Evolutionary conservation across 2,329 filamentous ascomycete genomes (phyloP), one percentile per base, ranked within the genome.

Genomic region (Colletotrichum karsti): DNA sequence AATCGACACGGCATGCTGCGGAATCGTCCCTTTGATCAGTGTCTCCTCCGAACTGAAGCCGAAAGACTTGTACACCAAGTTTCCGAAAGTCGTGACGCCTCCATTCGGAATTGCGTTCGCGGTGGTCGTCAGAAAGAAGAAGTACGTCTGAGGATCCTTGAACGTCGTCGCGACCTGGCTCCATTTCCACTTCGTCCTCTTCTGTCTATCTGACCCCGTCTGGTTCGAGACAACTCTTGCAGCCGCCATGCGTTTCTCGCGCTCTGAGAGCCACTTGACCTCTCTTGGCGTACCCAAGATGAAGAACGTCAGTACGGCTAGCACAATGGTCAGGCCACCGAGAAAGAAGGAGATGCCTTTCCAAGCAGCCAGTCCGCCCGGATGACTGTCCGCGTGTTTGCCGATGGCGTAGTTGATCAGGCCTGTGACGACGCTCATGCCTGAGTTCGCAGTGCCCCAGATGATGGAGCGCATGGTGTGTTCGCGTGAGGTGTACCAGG

Each of bases 141-240:
- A 44, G 18, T 44, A 44, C 0, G 41, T 44, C 41, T 13, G 41
- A 22, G 41, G 41, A 12, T 22, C 41, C 0, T 0, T 3, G 18
- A 44, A 44, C 2, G 9, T 44, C 18, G 41, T 44, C 0, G 5
- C 0, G 0, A 44, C 18, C 13, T 44, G 41, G 0, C 22, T 20
- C 1, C 41, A 44, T 44, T 0, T 0, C 41, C 41, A 44, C 10
- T 44, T 44, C 2, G 41, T 13, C 18, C 22, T 2, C 41, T 44
- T 22, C n/a, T n/a, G n/a, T n/a, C n/a, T n/a, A n/a, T 44, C 41
- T 0, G 41, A 44, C 6, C 41, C 0, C 0, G 5, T 44, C 4
- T 13, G 41, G 9, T 22, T 44, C 9, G n/a, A 18, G 9, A 44
- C 18, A 9, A 44, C 41, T 20, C 9, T 2, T 2, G 41, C 41